Evolutionary conservation across 495 filamentous ascomycete species (phyloP).

Genomic region (Aspergillus bertholletiae): DNA sequence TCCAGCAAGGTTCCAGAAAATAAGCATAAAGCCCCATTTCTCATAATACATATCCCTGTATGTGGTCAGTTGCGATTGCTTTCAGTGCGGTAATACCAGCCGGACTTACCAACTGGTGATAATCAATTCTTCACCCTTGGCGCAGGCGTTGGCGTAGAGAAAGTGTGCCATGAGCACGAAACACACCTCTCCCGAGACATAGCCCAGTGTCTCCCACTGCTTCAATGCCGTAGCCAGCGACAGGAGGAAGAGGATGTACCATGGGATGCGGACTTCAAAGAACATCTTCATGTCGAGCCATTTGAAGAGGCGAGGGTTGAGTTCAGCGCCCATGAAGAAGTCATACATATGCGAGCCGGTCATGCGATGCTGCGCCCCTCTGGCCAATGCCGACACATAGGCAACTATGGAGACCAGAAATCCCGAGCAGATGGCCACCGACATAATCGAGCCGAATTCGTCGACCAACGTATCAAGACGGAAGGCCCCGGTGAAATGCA

Average conservation of each 20-base stretch:
- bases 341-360: slow-evolving; percentile 90
- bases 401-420: slow-evolving; percentile 73
- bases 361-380: slow-evolving; percentile 85
- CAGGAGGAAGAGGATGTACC: slow-evolving; percentile 86
- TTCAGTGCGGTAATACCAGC: not conserved
- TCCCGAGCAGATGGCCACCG: slow-evolving; percentile 81
- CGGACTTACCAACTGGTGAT: slow-evolving; percentile 70
- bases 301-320: slow-evolving; percentile 87
- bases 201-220: slow-evolving; percentile 84
- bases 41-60: slow-evolving; percentile 93
- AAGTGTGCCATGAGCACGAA: slow-evolving; percentile 91
- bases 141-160: slow-evolving; percentile 88
- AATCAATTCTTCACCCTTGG: slow-evolving; percentile 93
- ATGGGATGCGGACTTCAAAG: slow-evolving; percentile 91
- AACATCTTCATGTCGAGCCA: slow-evolving; percentile 98
- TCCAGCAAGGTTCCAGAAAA: slow-evolving; percentile 98
- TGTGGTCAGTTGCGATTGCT: not conserved
- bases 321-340: slow-evolving; percentile 98
- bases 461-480: slow-evolving; percentile 80
- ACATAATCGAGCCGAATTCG: slow-evolving; percentile 83
- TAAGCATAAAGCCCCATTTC: slow-evolving; percentile 99
- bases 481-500: slow-evolving; percentile 79
- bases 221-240: slow-evolving; percentile 71
- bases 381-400: slow-evolving; percentile 71
- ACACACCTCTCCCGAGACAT: slow-evolving; percentile 76